A percentile compares a stretch with the other conserved stretches of the same genome.
Conservation (phyloP, 2,329 filamentous ascomycete genomes). For the Monilinia aucupariae region DNA sequence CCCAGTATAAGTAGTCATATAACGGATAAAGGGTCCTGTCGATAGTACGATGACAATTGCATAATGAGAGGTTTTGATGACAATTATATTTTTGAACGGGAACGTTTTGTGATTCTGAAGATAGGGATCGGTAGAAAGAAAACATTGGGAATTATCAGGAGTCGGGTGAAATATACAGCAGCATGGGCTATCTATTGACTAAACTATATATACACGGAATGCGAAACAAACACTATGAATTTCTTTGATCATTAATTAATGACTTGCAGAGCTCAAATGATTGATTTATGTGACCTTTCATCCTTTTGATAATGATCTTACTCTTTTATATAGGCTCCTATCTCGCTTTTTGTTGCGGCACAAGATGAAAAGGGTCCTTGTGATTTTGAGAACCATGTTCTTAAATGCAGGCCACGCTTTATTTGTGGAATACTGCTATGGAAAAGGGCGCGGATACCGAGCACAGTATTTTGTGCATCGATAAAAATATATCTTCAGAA, state of each 20-base stretch:
- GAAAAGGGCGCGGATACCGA: not conserved
- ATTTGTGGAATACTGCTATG: not conserved
- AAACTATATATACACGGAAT: not conserved
- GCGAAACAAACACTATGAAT: constrained; percentile 12
- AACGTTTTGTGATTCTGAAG: not conserved
- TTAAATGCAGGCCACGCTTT: not conserved
- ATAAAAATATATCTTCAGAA: too few relatives aligned
- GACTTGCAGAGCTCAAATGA: not conserved
- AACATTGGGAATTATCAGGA: constrained; percentile 1
- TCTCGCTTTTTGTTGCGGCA: not conserved
- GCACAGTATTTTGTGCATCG: not conserved
- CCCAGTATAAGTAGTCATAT: constrained; percentile 2
- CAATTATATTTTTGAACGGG: not conserved
- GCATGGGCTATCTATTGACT: constrained; percentile 11
- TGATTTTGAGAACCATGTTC: not conserved
- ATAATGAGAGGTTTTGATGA: constrained; percentile 15
- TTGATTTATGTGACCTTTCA: not conserved
- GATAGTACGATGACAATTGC: not conserved
- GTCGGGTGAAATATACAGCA: constrained; percentile 1
- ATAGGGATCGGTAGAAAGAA: not conserved
- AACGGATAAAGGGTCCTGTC: too few relatives aligned
- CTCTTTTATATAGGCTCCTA: not conserved
- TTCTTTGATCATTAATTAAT: not conserved
- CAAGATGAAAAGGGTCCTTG: not conserved
- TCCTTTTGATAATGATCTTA: not conserved